Base-by-base conservation (phyloP, 2,329 filamentous ascomycete genomes). In the Macrophomina phaseolina region DNA sequence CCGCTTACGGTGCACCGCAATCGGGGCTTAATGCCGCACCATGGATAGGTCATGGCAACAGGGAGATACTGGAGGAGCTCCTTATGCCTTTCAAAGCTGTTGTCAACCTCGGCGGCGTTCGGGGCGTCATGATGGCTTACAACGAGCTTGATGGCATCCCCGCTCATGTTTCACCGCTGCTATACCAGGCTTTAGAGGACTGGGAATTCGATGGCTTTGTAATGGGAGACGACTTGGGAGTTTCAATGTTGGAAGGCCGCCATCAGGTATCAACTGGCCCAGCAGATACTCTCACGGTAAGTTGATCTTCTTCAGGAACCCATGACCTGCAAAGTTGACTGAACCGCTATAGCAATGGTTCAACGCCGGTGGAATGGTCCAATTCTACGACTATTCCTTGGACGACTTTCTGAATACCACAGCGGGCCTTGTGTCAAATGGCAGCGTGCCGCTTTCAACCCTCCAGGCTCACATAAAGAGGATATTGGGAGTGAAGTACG, bases 101-200 rank as follows among this genome's bases (percentile, higher is more conserved):
- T 2, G 73, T 82, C 12, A 77, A 82, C 53, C 71, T 81, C 11
- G 81, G 80, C 7, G 79, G 80, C 34, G 81, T 75, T 0, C 75
- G 74, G 63, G 81, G 81, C 1, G 78, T 82, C 5, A 80, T 82
- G 80, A 83, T 82, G 81, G 79, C 78, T 9, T 81, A 80, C 68
- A 80, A 78, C 58, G 80, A 82, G 64, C 71, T 81, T 36, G 80
- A 81, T 51, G 79, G 78, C 65, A 74, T 81, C 30, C 80, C 80
- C 1, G 76, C 76, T 11, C 77, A 79, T 45, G 75, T 82, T 0
- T 75, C 78, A 61, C 80, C 80, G 1, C 71, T 79, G 69, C 67
- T 81, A 2, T 81, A 81, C 60, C 56, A 77, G 64, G 74, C 76
- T 3, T 72, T 82, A 12, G 70, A 78, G 0, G 75, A 79, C 12